Evolutionary conservation across 2,329 filamentous ascomycete species (phyloP).

Genomic region (Colletotrichum tropicicola): DNA sequence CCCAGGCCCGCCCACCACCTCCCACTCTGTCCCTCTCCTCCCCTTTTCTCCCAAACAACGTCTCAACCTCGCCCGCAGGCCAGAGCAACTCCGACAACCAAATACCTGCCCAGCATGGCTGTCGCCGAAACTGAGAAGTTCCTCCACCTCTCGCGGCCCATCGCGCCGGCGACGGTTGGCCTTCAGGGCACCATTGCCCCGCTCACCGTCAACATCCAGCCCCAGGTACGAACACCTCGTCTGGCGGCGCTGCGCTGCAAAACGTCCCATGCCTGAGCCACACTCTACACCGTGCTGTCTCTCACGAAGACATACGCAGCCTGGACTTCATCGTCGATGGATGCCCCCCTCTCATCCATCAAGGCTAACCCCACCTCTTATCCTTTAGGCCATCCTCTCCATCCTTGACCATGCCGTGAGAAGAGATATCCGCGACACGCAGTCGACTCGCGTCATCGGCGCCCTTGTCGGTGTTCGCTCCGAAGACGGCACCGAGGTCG

Average conservation of each 20-base stretch:
- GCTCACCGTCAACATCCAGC: constrained; percentile 93
- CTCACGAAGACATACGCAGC: background rate
- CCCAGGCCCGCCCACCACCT: constrained; percentile 16
- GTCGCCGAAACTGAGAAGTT: constrained; percentile 78
- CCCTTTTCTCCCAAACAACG: constrained; percentile 31
- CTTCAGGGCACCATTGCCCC: constrained; percentile 88
- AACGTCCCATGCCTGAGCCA: background rate
- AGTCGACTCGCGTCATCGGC: constrained; percentile 96
- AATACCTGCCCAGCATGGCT: constrained; percentile 74
- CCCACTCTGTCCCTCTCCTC: constrained; percentile 21
- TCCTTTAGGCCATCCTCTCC: constrained; percentile 71
- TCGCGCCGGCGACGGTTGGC: constrained; percentile 83
- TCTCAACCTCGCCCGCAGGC: constrained; percentile 25
- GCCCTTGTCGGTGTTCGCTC: constrained; percentile 92
- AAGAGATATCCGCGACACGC: constrained; percentile 77
- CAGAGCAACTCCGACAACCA: constrained; percentile 3
- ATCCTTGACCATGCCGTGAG: constrained; percentile 94
- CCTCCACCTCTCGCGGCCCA: constrained; percentile 91
- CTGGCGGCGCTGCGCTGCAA: constrained; percentile 5
- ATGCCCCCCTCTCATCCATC: background rate
- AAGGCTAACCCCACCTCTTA: constrained; percentile 8
- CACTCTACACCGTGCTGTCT: background rate
- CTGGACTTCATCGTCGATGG: background rate
- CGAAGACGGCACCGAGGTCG: constrained; percentile 96
- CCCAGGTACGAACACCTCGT: constrained; percentile 73